These are phyloP conservation scores for Mycena latifolia DNA, from an alignment of 768 basidiomycete species.

Conservation along the genomic window DNA sequence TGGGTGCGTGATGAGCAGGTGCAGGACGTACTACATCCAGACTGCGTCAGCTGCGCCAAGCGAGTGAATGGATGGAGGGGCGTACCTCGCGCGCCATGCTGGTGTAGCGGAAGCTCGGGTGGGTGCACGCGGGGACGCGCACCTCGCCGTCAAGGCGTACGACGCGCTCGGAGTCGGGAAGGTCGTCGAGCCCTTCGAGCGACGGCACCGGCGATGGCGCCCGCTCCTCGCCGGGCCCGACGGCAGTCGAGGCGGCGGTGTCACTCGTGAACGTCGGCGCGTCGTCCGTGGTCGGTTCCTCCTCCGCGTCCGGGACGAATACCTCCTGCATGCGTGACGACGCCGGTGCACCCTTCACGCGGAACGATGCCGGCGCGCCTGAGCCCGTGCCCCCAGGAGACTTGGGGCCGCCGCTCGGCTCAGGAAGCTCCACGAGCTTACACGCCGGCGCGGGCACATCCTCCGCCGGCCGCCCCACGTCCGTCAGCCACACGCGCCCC, in stretches of 20 bases:
- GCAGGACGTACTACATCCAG: conserved; percentile 26
- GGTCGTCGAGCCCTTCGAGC: conserved; percentile 21
- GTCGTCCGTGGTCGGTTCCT: not conserved
- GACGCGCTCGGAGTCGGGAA: conserved; percentile 16
- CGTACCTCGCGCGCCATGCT: conserved; percentile 31
- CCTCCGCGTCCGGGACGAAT: not conserved
- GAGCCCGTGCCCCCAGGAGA: not conserved
- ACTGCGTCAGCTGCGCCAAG: not conserved
- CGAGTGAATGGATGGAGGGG: not conserved
- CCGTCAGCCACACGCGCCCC: conserved; percentile 31
- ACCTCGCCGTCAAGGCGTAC: conserved; percentile 35
- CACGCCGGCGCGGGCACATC: conserved; percentile 11
- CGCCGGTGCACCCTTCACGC: conserved; percentile 2
- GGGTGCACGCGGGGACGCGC: conserved; percentile 30
- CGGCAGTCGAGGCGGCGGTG: too few relatives aligned
- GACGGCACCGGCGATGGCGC: conserved; percentile 30
- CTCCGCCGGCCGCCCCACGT: conserved; percentile 24
- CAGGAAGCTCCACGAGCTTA: conserved; percentile 24
- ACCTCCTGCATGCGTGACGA: conserved; percentile 25
- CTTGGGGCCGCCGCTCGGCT: not conserved
- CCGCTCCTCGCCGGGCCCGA: too few relatives aligned
- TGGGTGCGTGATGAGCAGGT: conserved; percentile 31
- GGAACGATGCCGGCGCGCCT: not conserved
- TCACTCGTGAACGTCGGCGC: not conserved
- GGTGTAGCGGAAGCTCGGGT: conserved; percentile 31